phyloP scores from a whole-genome alignment of 2,329 filamentous ascomycete genomes.

The Sphaerulina vaccinii region DNA sequence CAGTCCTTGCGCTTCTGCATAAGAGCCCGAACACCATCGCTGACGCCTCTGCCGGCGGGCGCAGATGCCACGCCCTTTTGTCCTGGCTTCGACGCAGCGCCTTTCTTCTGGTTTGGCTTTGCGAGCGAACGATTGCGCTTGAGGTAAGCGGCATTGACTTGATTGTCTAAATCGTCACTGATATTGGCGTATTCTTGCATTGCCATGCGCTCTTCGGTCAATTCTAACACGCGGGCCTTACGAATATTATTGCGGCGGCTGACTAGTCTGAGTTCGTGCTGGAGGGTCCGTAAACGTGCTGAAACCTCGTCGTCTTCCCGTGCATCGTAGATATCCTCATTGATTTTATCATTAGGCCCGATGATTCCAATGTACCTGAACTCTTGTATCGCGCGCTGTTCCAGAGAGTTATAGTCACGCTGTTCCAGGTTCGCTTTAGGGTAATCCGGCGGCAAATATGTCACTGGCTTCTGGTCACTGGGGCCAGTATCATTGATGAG shows the following conservation, averaged over 20 bases:
- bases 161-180: constrained; percentile 89
- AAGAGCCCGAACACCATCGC: constrained; percentile 83
- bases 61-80: constrained; percentile 70
- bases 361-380: constrained; percentile 88
- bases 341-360: constrained; percentile 59
- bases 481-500: constrained; percentile 39
- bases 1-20: constrained; percentile 90
- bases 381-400: constrained; percentile 88
- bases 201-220: constrained; percentile 89
- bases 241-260: constrained; percentile 86
- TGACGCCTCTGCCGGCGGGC: constrained; percentile 73
- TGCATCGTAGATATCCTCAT: constrained; percentile 85
- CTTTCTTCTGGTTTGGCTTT: constrained; percentile 81
- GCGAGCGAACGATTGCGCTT: constrained; percentile 86
- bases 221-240: constrained; percentile 79
- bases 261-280: constrained; percentile 77
- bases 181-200: constrained; percentile 97
- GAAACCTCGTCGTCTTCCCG: constrained; percentile 94
- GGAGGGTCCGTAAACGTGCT: constrained; percentile 80
- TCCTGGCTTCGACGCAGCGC: constrained; percentile 53
- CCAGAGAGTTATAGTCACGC: constrained; percentile 84
- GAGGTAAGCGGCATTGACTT: constrained; percentile 91
- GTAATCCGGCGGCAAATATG: constrained; percentile 61
- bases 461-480: constrained; percentile 56
- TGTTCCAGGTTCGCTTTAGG: constrained; percentile 35